phyloP scores from a whole-genome alignment of 192 early-diverging fungal species.

The Podila clonocystis region DNA sequence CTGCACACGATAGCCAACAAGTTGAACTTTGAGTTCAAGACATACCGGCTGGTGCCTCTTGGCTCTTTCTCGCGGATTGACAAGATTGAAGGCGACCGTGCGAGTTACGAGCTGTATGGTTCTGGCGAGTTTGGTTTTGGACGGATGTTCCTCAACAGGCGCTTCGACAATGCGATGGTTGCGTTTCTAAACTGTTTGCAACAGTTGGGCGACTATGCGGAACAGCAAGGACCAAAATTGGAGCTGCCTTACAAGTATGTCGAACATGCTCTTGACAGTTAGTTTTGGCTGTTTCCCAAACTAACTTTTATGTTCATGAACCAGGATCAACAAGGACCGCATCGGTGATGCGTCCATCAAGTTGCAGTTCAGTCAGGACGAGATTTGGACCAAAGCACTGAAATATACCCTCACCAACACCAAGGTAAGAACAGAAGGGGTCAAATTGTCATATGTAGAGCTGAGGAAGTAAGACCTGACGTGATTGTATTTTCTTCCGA shows the following conservation, averaged over 20 bases:
- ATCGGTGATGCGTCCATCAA: conserved; percentile 86
- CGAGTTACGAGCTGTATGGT: conserved; percentile 88
- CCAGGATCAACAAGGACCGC: conserved; percentile 87
- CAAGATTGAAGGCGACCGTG: conserved; percentile 78
- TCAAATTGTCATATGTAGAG: neutral
- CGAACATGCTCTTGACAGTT: too few relatives aligned
- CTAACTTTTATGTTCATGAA: neutral
- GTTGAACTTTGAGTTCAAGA: conserved; percentile 84
- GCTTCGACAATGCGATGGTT: conserved; percentile 90
- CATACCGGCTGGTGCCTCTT: conserved; percentile 88
- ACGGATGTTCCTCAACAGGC: conserved; percentile 81
- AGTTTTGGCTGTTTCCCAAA: neutral
- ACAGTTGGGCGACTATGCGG: conserved; percentile 86
- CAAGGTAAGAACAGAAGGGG: conserved; percentile 54
- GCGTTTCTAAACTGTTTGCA: conserved; percentile 91
- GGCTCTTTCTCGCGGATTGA: conserved; percentile 94
- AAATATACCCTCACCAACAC: conserved; percentile 89
- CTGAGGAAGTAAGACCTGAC: neutral
- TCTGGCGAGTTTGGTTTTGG: conserved; percentile 84
- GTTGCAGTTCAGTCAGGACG: conserved; percentile 91
- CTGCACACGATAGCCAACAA: conserved; percentile 89
- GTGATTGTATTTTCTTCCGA: too few relatives aligned
- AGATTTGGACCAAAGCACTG: conserved; percentile 91
- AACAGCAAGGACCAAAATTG: conserved; percentile 76
- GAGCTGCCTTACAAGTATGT: conserved; percentile 83